Conservation (phyloP, 805 yeast species). For the Phaffomyces opuntiae region DNA sequence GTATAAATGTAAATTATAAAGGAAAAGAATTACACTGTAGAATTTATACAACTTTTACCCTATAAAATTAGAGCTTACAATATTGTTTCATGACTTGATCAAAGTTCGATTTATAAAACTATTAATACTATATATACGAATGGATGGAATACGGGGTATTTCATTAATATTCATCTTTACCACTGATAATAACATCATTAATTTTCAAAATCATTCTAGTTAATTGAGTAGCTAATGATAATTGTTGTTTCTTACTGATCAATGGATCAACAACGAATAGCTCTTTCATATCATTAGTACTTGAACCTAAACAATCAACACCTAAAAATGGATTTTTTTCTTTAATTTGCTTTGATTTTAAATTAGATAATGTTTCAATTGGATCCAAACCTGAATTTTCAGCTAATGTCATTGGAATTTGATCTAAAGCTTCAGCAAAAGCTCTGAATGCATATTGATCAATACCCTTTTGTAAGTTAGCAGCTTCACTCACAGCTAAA, state of each 20-base stretch:
- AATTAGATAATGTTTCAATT: slow-evolving; percentile 76
- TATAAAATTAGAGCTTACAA: no score
- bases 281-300: slow-evolving; percentile 88
- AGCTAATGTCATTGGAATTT: slow-evolving; percentile 89
- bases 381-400: slow-evolving; percentile 96
- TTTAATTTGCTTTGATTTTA: slow-evolving; percentile 79
- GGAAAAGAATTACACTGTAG: not conserved
- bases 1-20: not conserved
- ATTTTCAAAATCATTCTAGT: slow-evolving; percentile 97
- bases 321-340: slow-evolving; percentile 71
- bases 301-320: slow-evolving; percentile 88
- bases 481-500: slow-evolving; percentile 82
- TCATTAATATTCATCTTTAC: slow-evolving; percentile 59
- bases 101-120: not conserved
- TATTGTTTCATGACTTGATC: no score
- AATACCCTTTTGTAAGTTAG: slow-evolving; percentile 89
- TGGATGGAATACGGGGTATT: not conserved
- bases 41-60: no score
- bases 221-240: slow-evolving; percentile 90
- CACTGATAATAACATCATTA: slow-evolving; percentile 90
- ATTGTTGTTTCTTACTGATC: slow-evolving; percentile 95
- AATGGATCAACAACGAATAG: slow-evolving; percentile 93
- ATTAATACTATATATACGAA: not conserved
- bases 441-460: slow-evolving; percentile 98
- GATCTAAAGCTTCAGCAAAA: slow-evolving; percentile 84